Base-by-base conservation (phyloP, 1,284 basidiomycete genomes). In the Sporisorium iseilematis-ciliati region DNA sequence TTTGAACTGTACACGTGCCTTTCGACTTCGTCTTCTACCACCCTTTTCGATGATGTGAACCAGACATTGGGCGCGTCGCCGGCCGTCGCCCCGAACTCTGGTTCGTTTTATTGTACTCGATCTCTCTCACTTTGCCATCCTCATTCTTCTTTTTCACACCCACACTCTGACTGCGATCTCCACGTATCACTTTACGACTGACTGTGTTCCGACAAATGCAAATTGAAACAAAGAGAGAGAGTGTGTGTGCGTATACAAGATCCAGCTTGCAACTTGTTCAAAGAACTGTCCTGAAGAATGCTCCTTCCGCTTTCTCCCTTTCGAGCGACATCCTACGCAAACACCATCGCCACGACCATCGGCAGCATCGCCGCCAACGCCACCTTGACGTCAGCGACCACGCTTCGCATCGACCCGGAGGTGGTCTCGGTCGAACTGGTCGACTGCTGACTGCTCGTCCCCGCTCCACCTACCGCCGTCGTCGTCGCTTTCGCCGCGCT, bases 81-180 rank as follows among this genome's bases (percentile, higher is more conserved):
- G 54, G 54, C 21, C 54, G 54, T 48, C 54, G 42, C 18, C n/a
- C n/a, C 54, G n/a, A 14, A 43, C 25, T n/a, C 11, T 7, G 50
- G 16, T 25, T 40, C 21, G 45, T n/a, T 2, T 26, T 1, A 20
- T 40, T 52, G 52, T 25, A 31, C 54, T 54, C 38, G 16, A 8
- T 42, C 42, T 25, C 10, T 42, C 4, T 18, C 16, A 8, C 31
- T 23, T 50, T 50, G 5, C 4, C 31, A 20, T 20, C n/a, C 20
- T 33, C 26, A 50, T 2, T 25, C 25, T 52, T 8, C n/a, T 20
- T 2, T 29, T 43, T 29, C 38, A 4, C 20, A 20, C 21, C 14
- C n/a, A 14, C 31, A 18, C 18, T 14, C 12, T 14, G 25, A 25
- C 14, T 26, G 12, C 7, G 23, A 26, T 16, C 12, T 21, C 29